Evolutionary conservation across 2,329 filamentous ascomycete genomes (phyloP), one percentile per base, ranked within the genome.

Genomic region (Colletotrichum euphorbiae): DNA sequence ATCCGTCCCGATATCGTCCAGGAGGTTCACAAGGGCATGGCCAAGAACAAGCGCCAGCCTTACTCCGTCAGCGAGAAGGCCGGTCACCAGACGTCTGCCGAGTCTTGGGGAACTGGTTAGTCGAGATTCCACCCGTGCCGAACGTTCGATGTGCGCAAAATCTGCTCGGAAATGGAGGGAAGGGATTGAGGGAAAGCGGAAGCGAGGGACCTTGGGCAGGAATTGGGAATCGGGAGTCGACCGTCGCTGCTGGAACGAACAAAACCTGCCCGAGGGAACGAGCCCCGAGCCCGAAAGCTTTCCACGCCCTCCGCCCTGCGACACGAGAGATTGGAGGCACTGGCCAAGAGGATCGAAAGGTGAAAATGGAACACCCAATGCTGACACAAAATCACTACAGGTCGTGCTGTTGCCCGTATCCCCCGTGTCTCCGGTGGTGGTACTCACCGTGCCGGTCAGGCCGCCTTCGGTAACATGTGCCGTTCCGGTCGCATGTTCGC

Each of bases 1-100:
- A 98, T 99, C 89, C 95, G 96, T 84, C 93, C 94, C 80, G 96
- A 99, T 87, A 97, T 99, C 83, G 96, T 99, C 82, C 95, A 98
- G 90, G 92, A 94, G 84, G 92, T 98, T 80, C 96, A 99, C 91
- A 97, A 93, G 80, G 96, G 96, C 80, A 97, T 99, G 89, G 95
- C 95, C 83, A 99, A 99, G 93, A 99, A 99, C 91, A 98, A 97
- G 91, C 92, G 96, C 84, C 96, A 99, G 80, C 94, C 96, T 77
- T 99, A 99, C 85, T 90, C 96, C 80, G 96, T 99, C 89, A 97
- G 94, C 91, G 95, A 98, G 92, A 99, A 99, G 93, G 96, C 96
- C 82, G 96, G 96, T 88, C 96, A 99, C 88, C 96, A 99, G 89
- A 99, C 96, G 82, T 97, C 93, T 85, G 96, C 96, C 82, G 96